Evolutionary conservation across 371 early-diverging fungal genomes (phyloP), one percentile per base, ranked within the genome.

Genomic region (Coelomomyces lativittatus): DNA sequence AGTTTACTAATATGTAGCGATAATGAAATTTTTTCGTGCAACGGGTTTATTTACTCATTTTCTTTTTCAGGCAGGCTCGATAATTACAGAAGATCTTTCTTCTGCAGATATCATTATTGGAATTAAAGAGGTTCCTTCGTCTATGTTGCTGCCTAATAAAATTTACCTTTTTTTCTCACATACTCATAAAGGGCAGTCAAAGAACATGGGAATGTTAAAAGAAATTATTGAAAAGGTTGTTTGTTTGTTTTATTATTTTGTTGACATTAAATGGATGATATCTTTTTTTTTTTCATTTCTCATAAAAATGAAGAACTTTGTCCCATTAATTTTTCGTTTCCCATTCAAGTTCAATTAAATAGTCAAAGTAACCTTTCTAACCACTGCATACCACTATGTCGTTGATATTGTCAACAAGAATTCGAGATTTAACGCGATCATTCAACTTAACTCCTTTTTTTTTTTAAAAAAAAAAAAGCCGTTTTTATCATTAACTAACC

Each of bases 111-210:
- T 91, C 21, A 89, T 96, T 31, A 54, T 96, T 36, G 96, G 95
- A 17, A 90, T 96, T 49, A 96, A 96, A 59, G 96, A 96, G 54
- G 90, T 96, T 2, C 91, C 93, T n/a, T 67, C 70, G 17, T 58
- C 67, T 38, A 64, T 83, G 43, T 56, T 96, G 47, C 61, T 93
- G 4, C 78, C 78, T 0, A 66, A 82, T 58, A 92, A 91, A 66
- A 87, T 88, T 1, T 95, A 90, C 60, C 35, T 91, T 23, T 82
- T 85, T 64, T 96, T 96, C 55, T 91, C 92, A 45, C 96, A 96
- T 62, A 95, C 93, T 0, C 91, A 91, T 68, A 96, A 96, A 64
- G 96, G 89, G 23, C 90, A 89, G 51, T 41, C 50, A 28, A 82
- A 91, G 59, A 95, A 95, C 59, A 88, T 89, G 88, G 81, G 83